Conservation (phyloP, 768 basidiomycete species). For the Naganishia vaughanmartiniae region DNA sequence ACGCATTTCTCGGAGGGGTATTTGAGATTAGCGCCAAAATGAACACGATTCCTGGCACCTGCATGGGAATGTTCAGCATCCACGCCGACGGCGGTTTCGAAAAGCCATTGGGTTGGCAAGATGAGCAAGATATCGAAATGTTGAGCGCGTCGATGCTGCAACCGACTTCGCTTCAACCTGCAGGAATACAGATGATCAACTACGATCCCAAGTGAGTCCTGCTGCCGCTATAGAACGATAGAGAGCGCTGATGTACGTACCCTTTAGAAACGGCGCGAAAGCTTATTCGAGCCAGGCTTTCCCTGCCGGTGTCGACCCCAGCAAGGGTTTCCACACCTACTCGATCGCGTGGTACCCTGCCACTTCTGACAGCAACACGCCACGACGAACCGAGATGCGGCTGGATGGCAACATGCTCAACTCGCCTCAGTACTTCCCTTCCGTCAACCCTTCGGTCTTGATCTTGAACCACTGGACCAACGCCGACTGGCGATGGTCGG, state of each 20-base stretch:
- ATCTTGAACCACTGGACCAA: slow-evolving; percentile 35
- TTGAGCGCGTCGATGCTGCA: slow-evolving; percentile 24
- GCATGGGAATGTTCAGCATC: slow-evolving; percentile 33
- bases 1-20: slow-evolving; percentile 22
- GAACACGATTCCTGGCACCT: slow-evolving; percentile 29
- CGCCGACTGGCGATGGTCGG: slow-evolving; percentile 29
- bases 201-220: slow-evolving; percentile 28
- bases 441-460: slow-evolving; percentile 30
- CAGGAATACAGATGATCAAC: slow-evolving; percentile 35
- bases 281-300: slow-evolving; percentile 30
- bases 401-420: slow-evolving; percentile 29
- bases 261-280: slow-evolving; percentile 21
- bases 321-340: slow-evolving; percentile 30
- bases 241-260: neutral
- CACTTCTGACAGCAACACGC: neutral
- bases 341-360: slow-evolving; percentile 34
- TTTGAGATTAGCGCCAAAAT: slow-evolving; percentile 34
- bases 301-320: slow-evolving; percentile 28
- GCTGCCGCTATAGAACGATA: too few relatives aligned
- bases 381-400: slow-evolving; percentile 28
- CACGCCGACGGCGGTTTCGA: slow-evolving; percentile 18
- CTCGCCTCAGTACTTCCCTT: slow-evolving; percentile 5
- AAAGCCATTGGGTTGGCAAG: slow-evolving; percentile 22
- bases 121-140: slow-evolving; percentile 2
- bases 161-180: neutral